Conservation (phyloP, 108 stramenopile genomes). For the Schizochytrium sp. region DNA sequence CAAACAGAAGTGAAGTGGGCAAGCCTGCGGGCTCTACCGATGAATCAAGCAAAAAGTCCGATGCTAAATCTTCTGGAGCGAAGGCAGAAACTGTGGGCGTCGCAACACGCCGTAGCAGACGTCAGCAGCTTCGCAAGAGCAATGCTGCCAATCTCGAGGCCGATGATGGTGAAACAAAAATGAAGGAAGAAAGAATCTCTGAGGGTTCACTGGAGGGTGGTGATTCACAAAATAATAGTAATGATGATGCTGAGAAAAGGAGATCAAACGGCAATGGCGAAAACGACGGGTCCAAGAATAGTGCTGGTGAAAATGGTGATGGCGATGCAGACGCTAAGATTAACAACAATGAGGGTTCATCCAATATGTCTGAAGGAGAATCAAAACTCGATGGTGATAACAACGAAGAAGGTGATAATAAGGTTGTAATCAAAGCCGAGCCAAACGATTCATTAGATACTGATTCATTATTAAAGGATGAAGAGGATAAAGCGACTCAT, state of each 20-base stretch:
- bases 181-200: neutral
- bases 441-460: neutral
- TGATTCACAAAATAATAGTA: neutral
- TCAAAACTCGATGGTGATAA: too few relatives aligned
- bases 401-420: neutral
- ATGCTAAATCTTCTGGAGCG: neutral
- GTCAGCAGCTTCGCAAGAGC: constrained; percentile 56
- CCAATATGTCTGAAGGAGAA: neutral
- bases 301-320: constrained; percentile 86
- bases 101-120: constrained; percentile 1
- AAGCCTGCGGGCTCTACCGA: neutral
- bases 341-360: neutral
- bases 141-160: neutral
- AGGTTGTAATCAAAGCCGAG: neutral
- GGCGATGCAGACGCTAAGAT: constrained; percentile 87
- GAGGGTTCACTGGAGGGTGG: neutral
- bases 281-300: constrained; percentile 34
- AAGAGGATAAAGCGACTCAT: constrained; percentile 31
- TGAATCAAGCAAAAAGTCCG: neutral
- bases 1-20: neutral
- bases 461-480: neutral
- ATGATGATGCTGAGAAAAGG: constrained; percentile 8
- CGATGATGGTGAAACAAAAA: neutral
- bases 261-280: neutral
- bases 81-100: constrained; percentile 25